These are phyloP conservation scores for Daldinia decipiens DNA, from an alignment of 495 filamentous ascomycete species.

Conservation along the genomic window DNA sequence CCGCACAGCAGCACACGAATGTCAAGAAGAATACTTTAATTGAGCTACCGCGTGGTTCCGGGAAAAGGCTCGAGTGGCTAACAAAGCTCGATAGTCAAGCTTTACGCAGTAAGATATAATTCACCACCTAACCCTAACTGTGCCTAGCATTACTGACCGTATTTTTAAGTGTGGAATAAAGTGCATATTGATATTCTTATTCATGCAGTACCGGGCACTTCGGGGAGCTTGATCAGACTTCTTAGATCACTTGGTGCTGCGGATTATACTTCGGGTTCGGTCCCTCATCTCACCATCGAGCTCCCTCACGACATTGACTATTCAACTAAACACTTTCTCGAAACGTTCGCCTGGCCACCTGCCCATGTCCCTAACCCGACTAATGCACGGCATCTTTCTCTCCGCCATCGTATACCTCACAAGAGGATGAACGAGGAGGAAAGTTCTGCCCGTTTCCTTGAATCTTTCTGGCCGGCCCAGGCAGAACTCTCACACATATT, in stretches of 20 bases:
- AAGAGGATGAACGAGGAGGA: conserved; percentile 66
- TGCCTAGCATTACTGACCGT: conserved; percentile 32
- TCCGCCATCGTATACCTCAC: conserved; percentile 75
- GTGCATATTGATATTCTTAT: conserved; percentile 79
- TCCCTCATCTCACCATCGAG: conserved; percentile 81
- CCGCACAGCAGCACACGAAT: conserved; percentile 57
- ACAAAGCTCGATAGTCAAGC: conserved; percentile 76
- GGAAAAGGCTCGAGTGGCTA: conserved; percentile 76
- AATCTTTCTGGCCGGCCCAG: conserved; percentile 81
- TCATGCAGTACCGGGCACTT: conserved; percentile 71
- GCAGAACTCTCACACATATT: conserved; percentile 73
- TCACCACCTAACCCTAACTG: neutral
- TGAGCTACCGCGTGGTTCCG: conserved; percentile 68
- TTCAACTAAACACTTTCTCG: conserved; percentile 67
- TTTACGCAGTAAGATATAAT: conserved; percentile 64
- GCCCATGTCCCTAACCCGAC: conserved; percentile 50
- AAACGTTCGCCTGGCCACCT: conserved; percentile 72
- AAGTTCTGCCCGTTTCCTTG: conserved; percentile 75
- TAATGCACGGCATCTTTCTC: conserved; percentile 62
- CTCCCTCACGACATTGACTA: conserved; percentile 73
- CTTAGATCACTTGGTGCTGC: conserved; percentile 76
- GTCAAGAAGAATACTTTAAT: conserved; percentile 65
- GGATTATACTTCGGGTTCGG: conserved; percentile 72
- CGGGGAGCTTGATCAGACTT: conserved; percentile 77
- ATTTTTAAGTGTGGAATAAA: conserved; percentile 73